Conservation (phyloP, 202 grass and related monocot genomes). For the Schoenoplectus triqueter region DNA sequence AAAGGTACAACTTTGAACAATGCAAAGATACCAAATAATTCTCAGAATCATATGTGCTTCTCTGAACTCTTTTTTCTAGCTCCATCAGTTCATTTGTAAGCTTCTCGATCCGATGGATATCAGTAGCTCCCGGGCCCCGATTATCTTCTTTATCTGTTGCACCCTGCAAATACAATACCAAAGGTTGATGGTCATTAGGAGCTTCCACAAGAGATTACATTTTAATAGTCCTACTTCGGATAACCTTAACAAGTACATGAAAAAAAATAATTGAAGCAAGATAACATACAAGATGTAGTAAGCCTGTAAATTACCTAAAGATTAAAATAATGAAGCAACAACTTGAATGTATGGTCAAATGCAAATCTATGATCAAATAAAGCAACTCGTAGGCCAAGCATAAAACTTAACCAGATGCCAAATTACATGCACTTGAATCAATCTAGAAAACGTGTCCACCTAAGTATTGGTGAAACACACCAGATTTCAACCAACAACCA, state of each 20-base stretch:
- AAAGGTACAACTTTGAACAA: constrained; percentile 12
- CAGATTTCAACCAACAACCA: neutral
- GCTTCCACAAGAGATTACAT: neutral
- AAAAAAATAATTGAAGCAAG: neutral
- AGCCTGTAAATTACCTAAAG: neutral
- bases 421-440: neutral
- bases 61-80: constrained; percentile 91
- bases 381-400: neutral
- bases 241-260: constrained; percentile 7
- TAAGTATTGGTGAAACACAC: neutral
- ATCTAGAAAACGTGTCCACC: neutral
- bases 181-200: neutral
- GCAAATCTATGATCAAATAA: neutral
- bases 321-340: neutral
- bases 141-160: constrained; percentile 48
- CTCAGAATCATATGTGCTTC: constrained; percentile 61
- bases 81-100: constrained; percentile 79
- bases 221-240: constrained; percentile 1
- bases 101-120: constrained; percentile 78
- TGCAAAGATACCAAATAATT: constrained; percentile 63
- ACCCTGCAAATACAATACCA: constrained; percentile 48
- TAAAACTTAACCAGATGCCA: neutral
- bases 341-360: neutral
- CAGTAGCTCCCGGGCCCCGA: constrained; percentile 55
- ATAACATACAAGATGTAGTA: neutral